Evolutionary conservation across 2,329 filamentous ascomycete genomes (phyloP), one percentile per base, ranked within the genome.

Genomic region (Penicillium fuscoglaucum): DNA sequence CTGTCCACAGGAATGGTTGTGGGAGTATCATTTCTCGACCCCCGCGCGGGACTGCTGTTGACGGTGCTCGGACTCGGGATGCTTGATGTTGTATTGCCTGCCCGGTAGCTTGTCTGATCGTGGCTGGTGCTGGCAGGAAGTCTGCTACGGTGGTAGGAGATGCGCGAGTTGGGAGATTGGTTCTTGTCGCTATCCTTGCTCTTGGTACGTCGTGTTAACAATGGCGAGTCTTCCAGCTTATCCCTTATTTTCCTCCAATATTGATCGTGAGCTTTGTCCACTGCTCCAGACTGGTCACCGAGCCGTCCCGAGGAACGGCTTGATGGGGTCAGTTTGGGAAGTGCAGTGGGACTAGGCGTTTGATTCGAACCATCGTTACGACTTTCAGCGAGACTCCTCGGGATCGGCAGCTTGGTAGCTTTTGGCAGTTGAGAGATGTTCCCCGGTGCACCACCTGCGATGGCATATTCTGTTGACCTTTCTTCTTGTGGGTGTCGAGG

Each of bases 31-130:
- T 60, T 60, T 9, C 60, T 61, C 19, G 64, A 49, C 29, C 58
- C 67, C 10, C 61, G 63, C 9, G 64, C 65, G 31, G 61, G 58
- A 26, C 60, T 67, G 43, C 35, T 66, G 41, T 53, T 61, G 46
- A 68, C 72, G 50, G 68, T 58, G 44, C 60, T 72, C 10, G 77
- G 74, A 35, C 70, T 76, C 6, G 76, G 65, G 7, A 78, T 70
- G 6, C 73, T 72, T 1, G 75, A 74, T 29, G 71, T 69, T 24
- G 72, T 66, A 57, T 72, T 77, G 12, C 68, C 68, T 29, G 70
- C 73, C 50, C 72, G 61, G 1, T 35, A 45, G 6, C 33, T 48
- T 13, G 39, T 13, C 21, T 61, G 59, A 15, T 59, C 57, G 7
- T 48, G 51, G 9, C 57, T 52, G 19, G 53, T 43, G 37, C 40